These are phyloP conservation scores for Solanum hybrid DNA, from an alignment of 305 asterid genomes.

Conservation along the genomic window DNA sequence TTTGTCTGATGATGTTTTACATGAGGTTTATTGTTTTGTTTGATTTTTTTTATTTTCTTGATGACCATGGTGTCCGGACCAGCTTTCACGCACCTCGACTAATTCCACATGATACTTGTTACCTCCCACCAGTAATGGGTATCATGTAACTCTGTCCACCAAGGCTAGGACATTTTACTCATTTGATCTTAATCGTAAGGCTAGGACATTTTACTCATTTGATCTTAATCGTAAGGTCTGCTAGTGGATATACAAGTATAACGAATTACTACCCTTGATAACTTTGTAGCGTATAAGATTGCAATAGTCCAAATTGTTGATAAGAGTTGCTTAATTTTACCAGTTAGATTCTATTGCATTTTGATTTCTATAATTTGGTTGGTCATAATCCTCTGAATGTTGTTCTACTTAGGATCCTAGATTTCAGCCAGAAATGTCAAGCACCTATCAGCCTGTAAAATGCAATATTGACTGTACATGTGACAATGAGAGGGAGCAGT, in stretches of 20 bases:
- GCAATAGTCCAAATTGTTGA: background rate
- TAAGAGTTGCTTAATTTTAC: background rate
- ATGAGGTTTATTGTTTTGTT: too few relatives aligned
- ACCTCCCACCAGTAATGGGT: background rate
- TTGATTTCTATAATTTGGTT: background rate
- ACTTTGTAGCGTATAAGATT: background rate
- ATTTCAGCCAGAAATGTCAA: conserved; percentile 74
- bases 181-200: background rate
- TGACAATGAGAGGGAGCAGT: conserved; percentile 55
- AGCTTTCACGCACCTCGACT: too few relatives aligned
- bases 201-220: background rate
- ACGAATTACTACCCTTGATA: background rate
- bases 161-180: background rate
- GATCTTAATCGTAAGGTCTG: background rate
- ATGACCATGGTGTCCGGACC: too few relatives aligned
- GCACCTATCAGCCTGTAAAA: conserved; percentile 66
- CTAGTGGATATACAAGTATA: background rate
- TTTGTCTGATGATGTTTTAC: too few relatives aligned
- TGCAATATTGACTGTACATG: conserved; percentile 81
- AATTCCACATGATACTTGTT: background rate
- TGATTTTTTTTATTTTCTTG: too few relatives aligned
- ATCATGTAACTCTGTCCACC: background rate
- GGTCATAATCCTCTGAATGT: background rate
- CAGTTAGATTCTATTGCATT: background rate
- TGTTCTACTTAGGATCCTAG: conserved; percentile 62